phyloP scores from a whole-genome alignment of 352 stramenopile species.

The Phytophthora megakarya region DNA sequence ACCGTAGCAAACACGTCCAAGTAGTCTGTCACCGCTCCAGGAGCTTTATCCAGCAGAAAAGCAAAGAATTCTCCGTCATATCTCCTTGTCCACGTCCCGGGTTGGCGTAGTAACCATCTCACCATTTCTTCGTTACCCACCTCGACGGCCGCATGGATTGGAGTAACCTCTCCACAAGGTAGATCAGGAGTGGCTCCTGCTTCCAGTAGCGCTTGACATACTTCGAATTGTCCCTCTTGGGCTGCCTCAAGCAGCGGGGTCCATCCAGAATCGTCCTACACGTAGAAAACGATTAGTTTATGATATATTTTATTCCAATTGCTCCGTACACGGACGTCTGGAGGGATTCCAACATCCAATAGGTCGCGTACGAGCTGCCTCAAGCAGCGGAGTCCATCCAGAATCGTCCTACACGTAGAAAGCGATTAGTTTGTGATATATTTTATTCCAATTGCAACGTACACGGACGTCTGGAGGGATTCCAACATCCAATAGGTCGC shows the following conservation, averaged over 20 bases:
- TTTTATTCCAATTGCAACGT: neutral
- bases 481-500: slow-evolving; percentile 43
- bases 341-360: too few relatives aligned
- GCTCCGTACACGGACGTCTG: too few relatives aligned
- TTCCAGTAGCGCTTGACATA: slow-evolving; percentile 52
- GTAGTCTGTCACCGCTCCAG: slow-evolving; percentile 43
- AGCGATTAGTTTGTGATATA: neutral
- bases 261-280: slow-evolving; percentile 44
- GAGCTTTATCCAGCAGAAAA: slow-evolving; percentile 60
- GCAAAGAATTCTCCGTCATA: slow-evolving; percentile 61
- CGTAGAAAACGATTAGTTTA: neutral
- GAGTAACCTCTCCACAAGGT: slow-evolving; percentile 42
- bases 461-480: slow-evolving; percentile 44
- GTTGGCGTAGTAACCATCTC: slow-evolving; percentile 51
- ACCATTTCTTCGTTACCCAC: slow-evolving; percentile 63
- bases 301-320: too few relatives aligned
- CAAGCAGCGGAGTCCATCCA: slow-evolving; percentile 66
- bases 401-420: slow-evolving; percentile 18
- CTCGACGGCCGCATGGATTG: slow-evolving; percentile 53
- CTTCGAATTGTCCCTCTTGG: slow-evolving; percentile 58
- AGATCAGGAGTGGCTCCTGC: slow-evolving; percentile 51
- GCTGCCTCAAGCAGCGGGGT: slow-evolving; percentile 66
- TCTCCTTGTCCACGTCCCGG: slow-evolving; percentile 27
- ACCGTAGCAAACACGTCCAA: slow-evolving; percentile 63
- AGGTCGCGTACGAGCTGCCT: too few relatives aligned